Conservation (phyloP, 345 rosid genomes). For the Excoecaria cochinchinensis region DNA sequence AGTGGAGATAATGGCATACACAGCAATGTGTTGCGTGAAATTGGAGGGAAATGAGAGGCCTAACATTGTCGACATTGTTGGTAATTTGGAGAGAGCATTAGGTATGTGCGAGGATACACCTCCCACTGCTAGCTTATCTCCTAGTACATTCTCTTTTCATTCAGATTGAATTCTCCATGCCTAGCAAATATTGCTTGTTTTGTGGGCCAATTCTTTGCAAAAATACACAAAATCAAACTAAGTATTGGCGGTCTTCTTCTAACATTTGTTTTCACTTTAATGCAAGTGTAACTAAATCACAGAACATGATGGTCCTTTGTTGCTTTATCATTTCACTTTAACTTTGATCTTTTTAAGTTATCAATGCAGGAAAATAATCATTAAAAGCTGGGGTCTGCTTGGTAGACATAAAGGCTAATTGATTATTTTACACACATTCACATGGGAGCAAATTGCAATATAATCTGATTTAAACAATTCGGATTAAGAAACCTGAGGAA, state of each 20-base stretch:
- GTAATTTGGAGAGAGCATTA: conserved; percentile 52
- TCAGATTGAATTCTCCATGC: conserved; percentile 32
- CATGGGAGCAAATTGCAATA: too few species aligned
- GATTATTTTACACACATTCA: neutral
- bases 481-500: too few species aligned
- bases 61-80: conserved; percentile 40
- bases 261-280: neutral
- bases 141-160: conserved; percentile 25
- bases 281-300: neutral
- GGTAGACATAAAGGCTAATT: neutral
- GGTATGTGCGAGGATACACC: conserved; percentile 34
- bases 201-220: too few species aligned
- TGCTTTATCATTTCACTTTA: conserved; percentile 4
- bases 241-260: too few species aligned
- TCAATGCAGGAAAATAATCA: neutral
- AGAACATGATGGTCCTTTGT: conserved; percentile 8
- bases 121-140: conserved; percentile 22
- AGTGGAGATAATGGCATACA: conserved; percentile 45
- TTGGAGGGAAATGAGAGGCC: conserved; percentile 65
- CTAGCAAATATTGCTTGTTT: neutral
- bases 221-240: too few species aligned
- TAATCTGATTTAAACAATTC: too few species aligned
- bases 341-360: neutral
- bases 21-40: conserved; percentile 45
- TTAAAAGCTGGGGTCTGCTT: neutral